phyloP scores from a whole-genome alignment of 192 early-diverging fungal species.

The Backusella tarrabulga region DNA sequence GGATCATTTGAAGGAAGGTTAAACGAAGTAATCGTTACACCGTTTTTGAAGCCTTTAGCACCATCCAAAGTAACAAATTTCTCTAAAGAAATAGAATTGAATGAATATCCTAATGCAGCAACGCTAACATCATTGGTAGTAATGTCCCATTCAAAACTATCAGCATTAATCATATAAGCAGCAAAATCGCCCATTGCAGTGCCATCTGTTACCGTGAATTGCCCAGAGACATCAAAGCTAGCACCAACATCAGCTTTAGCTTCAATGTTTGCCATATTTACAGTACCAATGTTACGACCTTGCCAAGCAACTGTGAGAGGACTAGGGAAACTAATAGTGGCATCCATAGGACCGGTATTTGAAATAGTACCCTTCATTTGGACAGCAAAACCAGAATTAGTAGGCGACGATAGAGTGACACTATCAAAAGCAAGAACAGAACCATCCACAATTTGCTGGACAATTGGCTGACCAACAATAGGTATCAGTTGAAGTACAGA shows the following conservation, averaged over 20 bases:
- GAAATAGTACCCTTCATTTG: constrained; percentile 45
- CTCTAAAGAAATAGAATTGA: constrained; percentile 46
- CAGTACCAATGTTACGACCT: constrained; percentile 40
- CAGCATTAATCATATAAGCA: constrained; percentile 47
- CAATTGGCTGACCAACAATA: constrained; percentile 56
- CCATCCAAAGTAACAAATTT: constrained; percentile 49
- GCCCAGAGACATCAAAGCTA: constrained; percentile 37
- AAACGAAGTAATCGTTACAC: constrained; percentile 40
- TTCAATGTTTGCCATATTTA: constrained; percentile 42
- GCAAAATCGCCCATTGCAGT: constrained; percentile 48
- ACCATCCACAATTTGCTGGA: constrained; percentile 47
- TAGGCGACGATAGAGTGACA: constrained; percentile 34
- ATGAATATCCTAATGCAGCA: constrained; percentile 48
- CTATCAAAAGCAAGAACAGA: constrained; percentile 37
- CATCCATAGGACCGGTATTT: constrained; percentile 47
- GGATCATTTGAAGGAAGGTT: constrained; percentile 56
- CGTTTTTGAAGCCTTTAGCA: constrained; percentile 44
- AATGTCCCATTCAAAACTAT: constrained; percentile 49
- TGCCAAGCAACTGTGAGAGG: constrained; percentile 39
- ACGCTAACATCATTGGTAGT: constrained; percentile 43
- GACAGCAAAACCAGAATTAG: constrained; percentile 43
- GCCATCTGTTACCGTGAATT: constrained; percentile 43
- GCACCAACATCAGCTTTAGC: constrained; percentile 49
- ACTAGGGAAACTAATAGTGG: constrained; percentile 44
- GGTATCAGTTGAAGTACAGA: constrained; percentile 49